Conservation (phyloP, 306 rosid genomes). For the Glycyrrhiza uralensis region DNA sequence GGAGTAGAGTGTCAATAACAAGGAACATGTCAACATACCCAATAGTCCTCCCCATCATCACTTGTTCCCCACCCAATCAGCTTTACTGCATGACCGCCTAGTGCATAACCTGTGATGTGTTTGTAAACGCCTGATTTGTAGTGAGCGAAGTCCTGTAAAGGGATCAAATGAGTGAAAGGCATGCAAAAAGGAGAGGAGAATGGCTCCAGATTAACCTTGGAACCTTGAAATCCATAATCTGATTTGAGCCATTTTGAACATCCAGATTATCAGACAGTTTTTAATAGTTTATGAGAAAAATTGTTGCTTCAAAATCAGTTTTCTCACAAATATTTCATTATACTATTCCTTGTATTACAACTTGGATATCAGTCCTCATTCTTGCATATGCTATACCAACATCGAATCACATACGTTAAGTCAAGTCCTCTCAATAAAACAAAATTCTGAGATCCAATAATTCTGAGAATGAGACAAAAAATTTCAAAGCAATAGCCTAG, state of each 20-base stretch:
- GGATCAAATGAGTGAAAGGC: conserved; percentile 7
- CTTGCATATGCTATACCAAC: no score
- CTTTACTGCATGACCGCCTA: conserved; percentile 98
- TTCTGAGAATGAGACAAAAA: no score
- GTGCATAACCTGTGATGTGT: conserved; percentile 57
- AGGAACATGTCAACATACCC: conserved; percentile 55
- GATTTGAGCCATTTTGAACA: neutral
- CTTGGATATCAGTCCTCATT: no score
- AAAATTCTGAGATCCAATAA: no score
- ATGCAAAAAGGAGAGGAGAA: neutral
- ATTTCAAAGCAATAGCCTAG: no score
- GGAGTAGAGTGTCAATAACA: neutral
- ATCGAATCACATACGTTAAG: no score
- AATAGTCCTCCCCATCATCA: conserved; percentile 77
- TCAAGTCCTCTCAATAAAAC: no score
- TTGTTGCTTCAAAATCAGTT: neutral
- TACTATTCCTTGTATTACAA: no score
- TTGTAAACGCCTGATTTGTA: conserved; percentile 97
- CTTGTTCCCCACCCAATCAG: conserved; percentile 96
- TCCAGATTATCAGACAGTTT: neutral
- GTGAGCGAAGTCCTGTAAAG: conserved; percentile 90
- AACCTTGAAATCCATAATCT: neutral
- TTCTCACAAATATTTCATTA: neutral
- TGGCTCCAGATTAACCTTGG: neutral
- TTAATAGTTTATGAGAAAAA: neutral